Evolutionary conservation across 2,329 filamentous ascomycete species (phyloP).

Genomic region (Sclerotinia minor): DNA sequence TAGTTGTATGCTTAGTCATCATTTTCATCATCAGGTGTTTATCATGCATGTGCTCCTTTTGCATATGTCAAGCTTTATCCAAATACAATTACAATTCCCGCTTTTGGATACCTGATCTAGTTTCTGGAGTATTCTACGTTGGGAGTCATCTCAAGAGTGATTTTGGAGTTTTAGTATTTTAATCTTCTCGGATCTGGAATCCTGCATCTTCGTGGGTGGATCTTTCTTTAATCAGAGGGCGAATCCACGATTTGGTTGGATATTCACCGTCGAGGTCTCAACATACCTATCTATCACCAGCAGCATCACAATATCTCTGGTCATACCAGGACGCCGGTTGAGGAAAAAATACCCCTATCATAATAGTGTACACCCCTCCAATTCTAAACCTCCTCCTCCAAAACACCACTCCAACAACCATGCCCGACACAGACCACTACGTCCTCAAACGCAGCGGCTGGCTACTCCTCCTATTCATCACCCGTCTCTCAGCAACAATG

Average conservation of each 20-base stretch:
- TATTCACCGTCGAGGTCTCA: background rate
- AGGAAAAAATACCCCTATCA: background rate
- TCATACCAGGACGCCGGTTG: no score
- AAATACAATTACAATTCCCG: background rate
- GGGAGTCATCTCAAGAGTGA: no score
- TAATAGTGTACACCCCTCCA: background rate
- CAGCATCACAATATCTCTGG: background rate
- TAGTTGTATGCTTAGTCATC: background rate
- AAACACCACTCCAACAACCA: background rate
- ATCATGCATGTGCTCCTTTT: background rate
- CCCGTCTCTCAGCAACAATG: background rate
- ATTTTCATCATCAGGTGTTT: background rate
- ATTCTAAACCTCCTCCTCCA: no score
- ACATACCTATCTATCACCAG: background rate
- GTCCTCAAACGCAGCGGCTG: conserved; percentile 17
- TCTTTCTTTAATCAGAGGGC: background rate
- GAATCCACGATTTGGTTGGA: background rate
- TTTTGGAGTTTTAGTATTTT: background rate
- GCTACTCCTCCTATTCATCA: conserved; percentile 10
- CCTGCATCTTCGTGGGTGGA: background rate
- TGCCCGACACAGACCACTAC: background rate
- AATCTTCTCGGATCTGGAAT: background rate
- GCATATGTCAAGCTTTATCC: background rate
- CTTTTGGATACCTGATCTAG: background rate
- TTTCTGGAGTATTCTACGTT: background rate